Conservation (phyloP, 1,139 yeast genomes). For the Eremothecium gossypii region DNA sequence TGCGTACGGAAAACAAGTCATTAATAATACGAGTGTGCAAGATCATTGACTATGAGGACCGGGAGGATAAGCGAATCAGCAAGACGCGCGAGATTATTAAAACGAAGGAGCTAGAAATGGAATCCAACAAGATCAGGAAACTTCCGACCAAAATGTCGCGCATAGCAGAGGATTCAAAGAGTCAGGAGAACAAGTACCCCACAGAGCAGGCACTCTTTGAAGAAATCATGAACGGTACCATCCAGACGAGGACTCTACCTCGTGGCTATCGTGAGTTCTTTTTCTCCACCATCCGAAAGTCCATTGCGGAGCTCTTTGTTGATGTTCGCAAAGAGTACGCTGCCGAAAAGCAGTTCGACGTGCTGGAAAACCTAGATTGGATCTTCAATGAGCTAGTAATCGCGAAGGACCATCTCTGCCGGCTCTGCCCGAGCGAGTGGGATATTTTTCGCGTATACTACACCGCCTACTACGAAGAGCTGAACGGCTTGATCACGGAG, state of each 20-base stretch:
- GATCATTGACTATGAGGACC: conserved; percentile 70
- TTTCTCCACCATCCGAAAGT: conserved; percentile 48
- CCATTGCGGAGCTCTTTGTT: conserved; percentile 57
- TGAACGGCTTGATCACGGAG: conserved; percentile 54
- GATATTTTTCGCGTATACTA: conserved; percentile 54
- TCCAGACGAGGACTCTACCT: conserved; percentile 36
- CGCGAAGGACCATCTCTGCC: conserved; percentile 49
- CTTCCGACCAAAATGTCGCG: conserved; percentile 19
- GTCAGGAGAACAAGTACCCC: conserved; percentile 18
- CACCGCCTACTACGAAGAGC: conserved; percentile 56
- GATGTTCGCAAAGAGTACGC: conserved; percentile 54
- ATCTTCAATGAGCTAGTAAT: conserved; percentile 68
- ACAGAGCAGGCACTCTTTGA: conserved; percentile 26
- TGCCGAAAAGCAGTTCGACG: conserved; percentile 40
- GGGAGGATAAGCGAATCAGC: conserved; percentile 58
- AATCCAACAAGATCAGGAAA: conserved; percentile 25
- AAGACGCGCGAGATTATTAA: conserved; percentile 41
- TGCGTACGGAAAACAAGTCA: conserved; percentile 57
- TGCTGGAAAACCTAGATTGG: conserved; percentile 73
- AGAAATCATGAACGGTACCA: conserved; percentile 32
- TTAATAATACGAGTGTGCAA: conserved; percentile 65
- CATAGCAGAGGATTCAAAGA: conserved; percentile 9
- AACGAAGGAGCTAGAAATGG: conserved; percentile 28
- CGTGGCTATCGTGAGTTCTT: conserved; percentile 63
- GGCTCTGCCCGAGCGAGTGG: conserved; percentile 68